Percentiles rank a stretch among this genome's conserved stretches.
These are phyloP conservation scores for Lasiosphaeria hispida DNA, from an alignment of 495 filamentous ascomycete genomes.

Conservation along the genomic window DNA sequence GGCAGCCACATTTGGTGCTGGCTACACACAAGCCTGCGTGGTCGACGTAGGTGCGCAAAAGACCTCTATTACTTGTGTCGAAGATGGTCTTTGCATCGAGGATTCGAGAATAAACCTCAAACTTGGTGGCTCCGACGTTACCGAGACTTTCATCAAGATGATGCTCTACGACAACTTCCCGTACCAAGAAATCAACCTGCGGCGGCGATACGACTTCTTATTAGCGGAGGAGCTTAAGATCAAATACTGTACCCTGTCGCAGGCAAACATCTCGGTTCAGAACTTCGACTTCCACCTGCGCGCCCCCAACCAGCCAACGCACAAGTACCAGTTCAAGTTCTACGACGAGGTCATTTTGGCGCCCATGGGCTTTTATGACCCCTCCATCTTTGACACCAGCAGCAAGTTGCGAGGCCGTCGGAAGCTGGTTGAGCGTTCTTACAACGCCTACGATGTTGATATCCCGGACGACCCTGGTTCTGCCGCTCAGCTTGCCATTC, in stretches of 20 bases:
- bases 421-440: conserved; percentile 76
- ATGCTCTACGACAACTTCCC: conserved; percentile 94
- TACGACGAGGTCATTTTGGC: conserved; percentile 93
- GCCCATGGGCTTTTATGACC: conserved; percentile 86
- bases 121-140: conserved; percentile 88
- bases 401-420: conserved; percentile 74
- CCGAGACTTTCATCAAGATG: conserved; percentile 93
- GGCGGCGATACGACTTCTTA: conserved; percentile 85
- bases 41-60: conserved; percentile 98
- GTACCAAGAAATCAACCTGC: conserved; percentile 88
- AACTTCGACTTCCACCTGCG: conserved; percentile 84
- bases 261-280: conserved; percentile 77
- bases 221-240: conserved; percentile 93
- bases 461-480: conserved; percentile 86
- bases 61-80: conserved; percentile 95
- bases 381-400: conserved; percentile 76
- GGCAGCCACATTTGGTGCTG: conserved; percentile 92
- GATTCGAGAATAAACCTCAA: conserved; percentile 91
- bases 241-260: conserved; percentile 82
- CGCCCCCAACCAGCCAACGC: conserved; percentile 80
- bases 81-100: conserved; percentile 92
- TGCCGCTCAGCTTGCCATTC: conserved; percentile 75
- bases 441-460: conserved; percentile 85
- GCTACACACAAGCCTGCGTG: conserved; percentile 87
- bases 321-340: conserved; percentile 88